Percentiles rank a stretch among this genome's conserved stretches.
These are phyloP conservation scores for Avena sativa DNA, from an alignment of 176 grass and related monocot genomes.

Conservation along the genomic window DNA sequence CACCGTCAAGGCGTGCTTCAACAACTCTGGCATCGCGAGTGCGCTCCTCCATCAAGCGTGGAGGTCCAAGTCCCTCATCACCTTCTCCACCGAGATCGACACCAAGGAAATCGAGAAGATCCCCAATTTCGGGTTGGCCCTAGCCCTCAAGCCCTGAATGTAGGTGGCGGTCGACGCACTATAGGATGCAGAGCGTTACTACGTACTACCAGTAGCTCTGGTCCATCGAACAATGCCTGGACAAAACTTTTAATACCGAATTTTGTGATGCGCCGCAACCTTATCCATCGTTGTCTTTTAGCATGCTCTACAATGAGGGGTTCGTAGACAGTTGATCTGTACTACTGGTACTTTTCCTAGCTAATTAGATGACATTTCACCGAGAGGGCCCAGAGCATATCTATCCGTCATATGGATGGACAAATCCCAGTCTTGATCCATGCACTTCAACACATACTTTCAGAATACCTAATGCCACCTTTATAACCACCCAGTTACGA, in stretches of 20 bases:
- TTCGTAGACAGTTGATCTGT: slow-evolving; percentile 29
- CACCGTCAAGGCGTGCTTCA: slow-evolving; percentile 63
- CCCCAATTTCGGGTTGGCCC: slow-evolving; percentile 63
- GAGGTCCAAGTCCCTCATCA: slow-evolving; percentile 68
- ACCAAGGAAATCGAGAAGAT: slow-evolving; percentile 64
- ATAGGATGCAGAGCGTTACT: slow-evolving; percentile 36
- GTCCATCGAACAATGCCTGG: slow-evolving; percentile 45
- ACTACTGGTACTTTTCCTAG: background rate
- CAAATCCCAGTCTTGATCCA: too few species aligned
- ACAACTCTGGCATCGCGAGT: slow-evolving; percentile 70
- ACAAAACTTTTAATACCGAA: slow-evolving; percentile 32
- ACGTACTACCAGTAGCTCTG: slow-evolving; percentile 20
- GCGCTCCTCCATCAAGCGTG: slow-evolving; percentile 69
- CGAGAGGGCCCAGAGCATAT: too few species aligned
- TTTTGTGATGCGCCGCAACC: slow-evolving; percentile 37
- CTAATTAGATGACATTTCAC: too few species aligned
- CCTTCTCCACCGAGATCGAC: slow-evolving; percentile 71
- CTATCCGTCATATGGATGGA: too few species aligned
- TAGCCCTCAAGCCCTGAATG: slow-evolving; percentile 68
- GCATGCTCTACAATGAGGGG: slow-evolving; percentile 3
- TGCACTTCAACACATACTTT: too few species aligned
- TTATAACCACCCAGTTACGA: too few species aligned
- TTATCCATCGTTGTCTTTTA: background rate
- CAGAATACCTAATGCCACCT: too few species aligned
- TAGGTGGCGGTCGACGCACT: background rate